These are phyloP conservation scores for Candida germanica DNA, from an alignment of 805 yeast genomes.

Conservation along the genomic window DNA sequence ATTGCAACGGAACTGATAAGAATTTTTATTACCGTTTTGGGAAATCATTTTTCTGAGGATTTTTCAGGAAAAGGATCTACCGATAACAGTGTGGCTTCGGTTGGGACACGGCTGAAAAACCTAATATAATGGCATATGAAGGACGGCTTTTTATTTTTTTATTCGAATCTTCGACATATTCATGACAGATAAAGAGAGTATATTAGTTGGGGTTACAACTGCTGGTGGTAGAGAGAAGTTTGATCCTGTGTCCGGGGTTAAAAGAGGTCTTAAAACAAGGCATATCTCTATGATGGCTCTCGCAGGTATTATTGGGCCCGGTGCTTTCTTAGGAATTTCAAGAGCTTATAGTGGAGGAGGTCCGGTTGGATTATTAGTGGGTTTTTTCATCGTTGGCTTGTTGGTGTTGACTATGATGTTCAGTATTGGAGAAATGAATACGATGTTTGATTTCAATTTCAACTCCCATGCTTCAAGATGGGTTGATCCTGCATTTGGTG, in stretches of 20 bases:
- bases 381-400: conserved; percentile 48
- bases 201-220: not conserved
- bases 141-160: no score
- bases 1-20: no score
- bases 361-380: conserved; percentile 46
- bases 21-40: no score
- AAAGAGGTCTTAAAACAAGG: conserved; percentile 39
- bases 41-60: no score
- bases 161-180: no score
- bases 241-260: conserved; percentile 28
- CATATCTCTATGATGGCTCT: conserved; percentile 22
- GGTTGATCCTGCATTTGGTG: conserved; percentile 35
- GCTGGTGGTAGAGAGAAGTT: conserved; percentile 15
- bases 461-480: conserved; percentile 42
- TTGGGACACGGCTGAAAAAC: no score
- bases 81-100: no score
- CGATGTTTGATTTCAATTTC: conserved; percentile 40
- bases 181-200: not conserved
- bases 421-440: conserved; percentile 38
- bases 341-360: conserved; percentile 44
- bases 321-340: conserved; percentile 55
- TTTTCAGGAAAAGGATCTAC: no score
- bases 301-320: conserved; percentile 42
- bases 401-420: conserved; percentile 38
- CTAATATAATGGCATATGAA: no score